Evolutionary conservation across 1,284 basidiomycete genomes (phyloP).

Genomic region (Marasmius fiardii): DNA sequence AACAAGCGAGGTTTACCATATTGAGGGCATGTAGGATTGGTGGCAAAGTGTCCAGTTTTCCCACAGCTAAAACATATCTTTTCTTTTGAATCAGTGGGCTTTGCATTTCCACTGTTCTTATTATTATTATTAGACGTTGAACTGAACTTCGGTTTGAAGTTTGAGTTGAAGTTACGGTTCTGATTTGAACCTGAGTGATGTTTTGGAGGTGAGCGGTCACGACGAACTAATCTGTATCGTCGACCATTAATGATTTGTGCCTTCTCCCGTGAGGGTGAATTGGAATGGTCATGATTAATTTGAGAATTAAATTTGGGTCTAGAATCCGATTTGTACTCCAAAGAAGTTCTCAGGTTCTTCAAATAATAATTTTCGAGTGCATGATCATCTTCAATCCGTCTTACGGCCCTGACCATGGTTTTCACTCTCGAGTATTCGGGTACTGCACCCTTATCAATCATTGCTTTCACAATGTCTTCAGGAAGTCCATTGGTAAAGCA

Average conservation of each 20-base stretch:
- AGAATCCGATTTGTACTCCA: background rate
- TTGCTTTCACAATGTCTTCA: background rate
- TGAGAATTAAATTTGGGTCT: background rate
- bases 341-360: background rate
- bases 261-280: background rate
- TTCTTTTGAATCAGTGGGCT: background rate
- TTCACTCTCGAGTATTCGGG: background rate
- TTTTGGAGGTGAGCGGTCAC: too few species aligned
- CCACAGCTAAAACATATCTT: background rate
- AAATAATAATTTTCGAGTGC: background rate
- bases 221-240: too few species aligned
- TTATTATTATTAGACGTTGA: too few species aligned
- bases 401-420: background rate
- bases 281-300: background rate
- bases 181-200: too few species aligned
- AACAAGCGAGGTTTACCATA: background rate
- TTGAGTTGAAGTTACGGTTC: background rate
- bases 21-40: background rate
- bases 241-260: background rate
- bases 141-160: too few species aligned
- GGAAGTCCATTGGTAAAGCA: conserved; percentile 8
- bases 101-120: background rate
- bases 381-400: conserved; percentile 1
- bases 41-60: background rate
- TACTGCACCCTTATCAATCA: background rate